Evolutionary conservation across 345 rosid species (phyloP).

Genomic region (Excoecaria cochinchinensis): DNA sequence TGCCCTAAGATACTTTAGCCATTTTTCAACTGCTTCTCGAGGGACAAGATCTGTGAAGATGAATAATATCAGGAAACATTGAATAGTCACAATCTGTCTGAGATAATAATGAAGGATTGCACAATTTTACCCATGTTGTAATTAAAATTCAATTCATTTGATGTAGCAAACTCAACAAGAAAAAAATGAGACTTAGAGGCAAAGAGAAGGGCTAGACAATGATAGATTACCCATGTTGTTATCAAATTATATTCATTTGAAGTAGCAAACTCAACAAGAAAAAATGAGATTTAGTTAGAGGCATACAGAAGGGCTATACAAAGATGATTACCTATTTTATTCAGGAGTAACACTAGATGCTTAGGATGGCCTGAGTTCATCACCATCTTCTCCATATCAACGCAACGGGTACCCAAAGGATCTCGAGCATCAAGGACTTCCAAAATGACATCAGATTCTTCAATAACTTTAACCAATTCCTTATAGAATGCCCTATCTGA

Average conservation of each 20-base stretch:
- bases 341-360: conserved; percentile 77
- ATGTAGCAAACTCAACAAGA: too few relatives aligned
- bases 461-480: conserved; percentile 91
- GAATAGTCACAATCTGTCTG: background rate
- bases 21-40: conserved; percentile 92
- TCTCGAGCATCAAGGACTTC: conserved; percentile 97
- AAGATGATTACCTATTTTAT: conserved; percentile 73
- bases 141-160: too few relatives aligned
- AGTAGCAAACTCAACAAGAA: background rate
- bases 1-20: conserved; percentile 92
- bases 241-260: background rate
- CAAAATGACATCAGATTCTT: conserved; percentile 85
- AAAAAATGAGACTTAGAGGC: background rate
- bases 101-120: too few relatives aligned
- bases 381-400: conserved; percentile 95
- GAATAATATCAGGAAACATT: background rate
- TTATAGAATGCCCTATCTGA: conserved; percentile 92
- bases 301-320: background rate
- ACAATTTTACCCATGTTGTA: too few relatives aligned
- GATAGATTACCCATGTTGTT: background rate
- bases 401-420: conserved; percentile 89
- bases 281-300: background rate
- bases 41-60: conserved; percentile 83
- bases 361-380: conserved; percentile 74
- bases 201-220: background rate